Evolutionary conservation across 768 basidiomycete genomes (phyloP), one percentile per base, ranked within the genome.

Genomic region (Leccinum truebloodii): DNA sequence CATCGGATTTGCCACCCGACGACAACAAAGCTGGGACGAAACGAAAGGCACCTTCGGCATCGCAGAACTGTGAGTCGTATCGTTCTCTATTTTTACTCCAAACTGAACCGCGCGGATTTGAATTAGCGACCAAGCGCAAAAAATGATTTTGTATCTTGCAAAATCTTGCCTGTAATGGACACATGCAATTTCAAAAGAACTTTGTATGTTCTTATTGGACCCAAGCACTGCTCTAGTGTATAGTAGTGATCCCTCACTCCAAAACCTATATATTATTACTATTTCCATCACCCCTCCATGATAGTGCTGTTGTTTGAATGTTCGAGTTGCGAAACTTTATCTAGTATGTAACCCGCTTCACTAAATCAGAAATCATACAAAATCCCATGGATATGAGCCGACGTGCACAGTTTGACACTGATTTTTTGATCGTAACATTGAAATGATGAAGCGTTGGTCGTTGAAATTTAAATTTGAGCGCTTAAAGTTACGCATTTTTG

Each of bases 1-100:
- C 59, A 18, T 18, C 9, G 6, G 48, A 13, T 26, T 24, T 44
- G 56, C 57, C 62, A 26, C 59, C 53, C 6, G 65, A 54, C 9
- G 71, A 61, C 10, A 69, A 58, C 64, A 76, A 68, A 20, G 52
- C 58, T 9, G 75, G 76, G 30, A 68, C 64, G 50, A 84, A 83
- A 71, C 75, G 83, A 59, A 85, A 84, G 67, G 83, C 81, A 8
- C 62, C 73, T 34, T 75, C 73, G 50, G 63, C 71, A 62, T 74
- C 72, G 51, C 68, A 78, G 26, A 71, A 72, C 24, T 75, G 82
- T 82, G 62, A 65, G 79, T 54, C 20, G 2, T 4, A 20, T 57
- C 58, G 44, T 28, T n/a, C 16, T 3, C 14, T 24, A 10, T 39
- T 24, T 46, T 37, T 57, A 16, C 26, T 13, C 22, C 1, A 12